Conservation (phyloP, 2,329 filamentous ascomycete genomes). For the Tolypocladium amazonense region DNA sequence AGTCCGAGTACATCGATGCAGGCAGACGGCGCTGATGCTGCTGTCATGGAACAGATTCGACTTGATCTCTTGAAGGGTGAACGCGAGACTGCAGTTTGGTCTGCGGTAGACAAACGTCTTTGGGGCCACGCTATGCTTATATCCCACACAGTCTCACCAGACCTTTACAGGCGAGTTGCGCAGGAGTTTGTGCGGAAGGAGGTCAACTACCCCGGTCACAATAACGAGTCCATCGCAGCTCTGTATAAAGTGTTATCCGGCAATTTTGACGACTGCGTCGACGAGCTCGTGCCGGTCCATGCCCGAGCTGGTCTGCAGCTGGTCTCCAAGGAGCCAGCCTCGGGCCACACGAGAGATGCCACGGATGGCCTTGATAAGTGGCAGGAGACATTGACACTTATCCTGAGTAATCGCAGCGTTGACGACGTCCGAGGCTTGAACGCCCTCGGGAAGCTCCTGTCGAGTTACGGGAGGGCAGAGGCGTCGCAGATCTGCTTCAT, state of each 20-base stretch:
- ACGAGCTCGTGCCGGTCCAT: constrained; percentile 88
- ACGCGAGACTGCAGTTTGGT: constrained; percentile 85
- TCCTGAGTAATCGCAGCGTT: constrained; percentile 77
- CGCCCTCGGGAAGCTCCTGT: constrained; percentile 70
- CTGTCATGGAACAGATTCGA: constrained; percentile 61
- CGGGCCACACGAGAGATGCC: constrained; percentile 56
- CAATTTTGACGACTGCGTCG: constrained; percentile 87
- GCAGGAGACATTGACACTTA: constrained; percentile 78
- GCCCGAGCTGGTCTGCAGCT: constrained; percentile 88
- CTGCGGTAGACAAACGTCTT: constrained; percentile 80
- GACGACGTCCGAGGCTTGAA: constrained; percentile 70
- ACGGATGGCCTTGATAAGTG: constrained; percentile 85
- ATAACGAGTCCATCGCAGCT: constrained; percentile 79
- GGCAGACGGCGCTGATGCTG: constrained; percentile 59
- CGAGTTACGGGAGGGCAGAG: constrained; percentile 77
- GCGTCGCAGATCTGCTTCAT: constrained; percentile 92
- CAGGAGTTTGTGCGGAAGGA: constrained; percentile 95
- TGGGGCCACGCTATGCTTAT: constrained; percentile 97
- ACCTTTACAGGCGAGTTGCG: constrained; percentile 84
- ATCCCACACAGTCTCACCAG: constrained; percentile 64
- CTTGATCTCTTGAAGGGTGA: constrained; percentile 68
- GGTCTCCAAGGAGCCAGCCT: constrained; percentile 60
- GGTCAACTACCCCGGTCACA: constrained; percentile 69
- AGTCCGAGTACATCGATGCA: constrained; percentile 26
- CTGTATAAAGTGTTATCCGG: constrained; percentile 91